A percentile compares a stretch with the other conserved stretches of the same genome.
Conservation (phyloP, 2,329 filamentous ascomycete genomes). For the Fonsecaea erecta region DNA sequence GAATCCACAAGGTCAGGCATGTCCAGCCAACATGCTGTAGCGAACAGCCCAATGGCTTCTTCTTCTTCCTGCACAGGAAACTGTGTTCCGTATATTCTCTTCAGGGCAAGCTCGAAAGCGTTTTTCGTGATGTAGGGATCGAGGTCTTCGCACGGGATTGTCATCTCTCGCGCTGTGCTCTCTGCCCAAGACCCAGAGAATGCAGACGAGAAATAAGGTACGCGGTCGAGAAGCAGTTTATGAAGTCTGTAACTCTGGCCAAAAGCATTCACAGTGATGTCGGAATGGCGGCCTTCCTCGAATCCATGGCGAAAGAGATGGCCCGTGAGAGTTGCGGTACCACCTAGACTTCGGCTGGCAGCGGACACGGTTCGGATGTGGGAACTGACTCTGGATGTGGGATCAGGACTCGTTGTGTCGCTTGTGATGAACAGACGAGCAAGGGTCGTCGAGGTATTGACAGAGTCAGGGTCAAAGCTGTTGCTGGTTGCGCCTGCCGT, state of each 20-base stretch:
- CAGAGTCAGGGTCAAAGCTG: conserved; percentile 25
- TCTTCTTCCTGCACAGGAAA: conserved; percentile 56
- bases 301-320: conserved; percentile 60
- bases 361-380: conserved; percentile 37
- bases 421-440: conserved; percentile 40
- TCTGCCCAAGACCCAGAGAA: conserved; percentile 62
- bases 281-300: conserved; percentile 57
- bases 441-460: conserved; percentile 40
- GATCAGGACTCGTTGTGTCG: conserved; percentile 34
- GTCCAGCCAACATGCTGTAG: conserved; percentile 62
- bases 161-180: conserved; percentile 57
- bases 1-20: conserved; percentile 61
- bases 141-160: conserved; percentile 58
- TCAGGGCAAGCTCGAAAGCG: conserved; percentile 60
- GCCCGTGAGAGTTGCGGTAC: conserved; percentile 52
- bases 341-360: conserved; percentile 37
- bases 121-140: conserved; percentile 58
- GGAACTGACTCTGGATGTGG: conserved; percentile 39
- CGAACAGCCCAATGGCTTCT: conserved; percentile 60
- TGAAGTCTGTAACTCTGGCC: conserved; percentile 58
- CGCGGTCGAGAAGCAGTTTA: conserved; percentile 59
- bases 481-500: conserved; percentile 27
- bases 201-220: conserved; percentile 61
- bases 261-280: conserved; percentile 60
- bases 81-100: conserved; percentile 58